phyloP scores from a whole-genome alignment of 129 eudicot genomes.

The Dittrichia graveolens region DNA sequence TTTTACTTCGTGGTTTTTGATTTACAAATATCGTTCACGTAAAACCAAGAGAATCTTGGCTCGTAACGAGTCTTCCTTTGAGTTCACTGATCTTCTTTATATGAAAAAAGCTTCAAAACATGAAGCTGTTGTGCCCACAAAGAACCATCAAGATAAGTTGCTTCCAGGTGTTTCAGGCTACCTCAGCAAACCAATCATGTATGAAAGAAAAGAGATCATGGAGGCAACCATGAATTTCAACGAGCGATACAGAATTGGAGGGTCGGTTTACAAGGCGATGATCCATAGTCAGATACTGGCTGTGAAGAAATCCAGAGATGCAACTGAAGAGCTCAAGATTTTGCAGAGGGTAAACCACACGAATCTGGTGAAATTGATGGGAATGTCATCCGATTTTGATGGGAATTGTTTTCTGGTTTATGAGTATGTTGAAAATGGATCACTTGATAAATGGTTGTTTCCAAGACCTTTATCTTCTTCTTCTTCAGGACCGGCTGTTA shows the following conservation, averaged over 20 bases:
- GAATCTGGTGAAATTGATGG: slow-evolving; percentile 72
- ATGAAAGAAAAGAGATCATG: slow-evolving; percentile 58
- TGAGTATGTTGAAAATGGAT: slow-evolving; percentile 76
- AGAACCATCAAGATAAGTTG: slow-evolving; percentile 59
- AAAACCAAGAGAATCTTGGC: slow-evolving; percentile 42
- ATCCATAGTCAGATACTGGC: slow-evolving; percentile 61
- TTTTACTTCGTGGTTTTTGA: slow-evolving; percentile 34
- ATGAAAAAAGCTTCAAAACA: slow-evolving; percentile 38
- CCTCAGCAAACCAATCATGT: slow-evolving; percentile 55
- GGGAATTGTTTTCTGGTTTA: slow-evolving; percentile 62
- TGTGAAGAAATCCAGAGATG: slow-evolving; percentile 63
- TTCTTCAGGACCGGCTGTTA: slow-evolving; percentile 24
- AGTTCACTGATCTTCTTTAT: slow-evolving; percentile 48
- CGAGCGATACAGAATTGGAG: slow-evolving; percentile 59
- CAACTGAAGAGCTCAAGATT: slow-evolving; percentile 63
- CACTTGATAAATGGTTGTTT: slow-evolving; percentile 63
- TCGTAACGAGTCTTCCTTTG: slow-evolving; percentile 46
- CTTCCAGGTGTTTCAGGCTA: slow-evolving; percentile 76
- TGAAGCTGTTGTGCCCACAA: slow-evolving; percentile 32
- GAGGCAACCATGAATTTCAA: slow-evolving; percentile 65
- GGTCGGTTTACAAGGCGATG: slow-evolving; percentile 64
- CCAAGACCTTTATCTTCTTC: slow-evolving; percentile 41
- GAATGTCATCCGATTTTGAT: slow-evolving; percentile 51
- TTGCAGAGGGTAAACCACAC: slow-evolving; percentile 77
- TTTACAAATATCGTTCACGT: slow-evolving; percentile 23